phyloP scores from a whole-genome alignment of 768 basidiomycete genomes.

The Pleurotus tuoliensis region DNA sequence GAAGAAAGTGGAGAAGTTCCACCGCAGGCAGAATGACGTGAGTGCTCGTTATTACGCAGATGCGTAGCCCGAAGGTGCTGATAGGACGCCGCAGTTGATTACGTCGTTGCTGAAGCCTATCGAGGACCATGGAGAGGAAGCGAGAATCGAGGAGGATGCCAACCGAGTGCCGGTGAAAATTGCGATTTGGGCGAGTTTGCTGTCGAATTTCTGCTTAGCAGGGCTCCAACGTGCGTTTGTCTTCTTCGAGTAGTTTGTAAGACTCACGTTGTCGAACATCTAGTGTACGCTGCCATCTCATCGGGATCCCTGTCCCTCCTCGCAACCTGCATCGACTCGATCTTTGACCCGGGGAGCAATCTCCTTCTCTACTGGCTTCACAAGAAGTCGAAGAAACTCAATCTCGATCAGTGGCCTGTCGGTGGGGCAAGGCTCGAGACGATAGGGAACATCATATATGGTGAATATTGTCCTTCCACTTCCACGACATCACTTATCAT shows the following conservation, averaged over 20 bases:
- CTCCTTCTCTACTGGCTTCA: constrained; percentile 75
- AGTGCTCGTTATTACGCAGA: constrained; percentile 14
- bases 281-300: constrained; percentile 89
- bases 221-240: constrained; percentile 57
- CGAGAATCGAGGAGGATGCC: constrained; percentile 61
- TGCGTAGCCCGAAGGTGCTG: not conserved
- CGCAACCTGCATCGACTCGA: constrained; percentile 84
- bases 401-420: constrained; percentile 85
- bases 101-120: constrained; percentile 78
- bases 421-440: constrained; percentile 85
- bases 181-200: constrained; percentile 77
- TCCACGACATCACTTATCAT: not conserved
- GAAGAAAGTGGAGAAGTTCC: constrained; percentile 61
- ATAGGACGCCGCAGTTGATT: constrained; percentile 57
- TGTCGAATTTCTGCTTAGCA: constrained; percentile 70
- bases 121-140: constrained; percentile 83
- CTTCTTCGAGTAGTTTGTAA: not conserved
- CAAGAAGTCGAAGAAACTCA: constrained; percentile 62
- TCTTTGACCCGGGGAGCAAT: constrained; percentile 81
- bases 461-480: constrained; percentile 25
- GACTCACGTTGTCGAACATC: not conserved
- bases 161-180: constrained; percentile 74
- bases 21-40: constrained; percentile 69
- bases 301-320: constrained; percentile 80
- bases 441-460: constrained; percentile 85